phyloP scores from a whole-genome alignment of 805 yeast species.

The Candida nitratophila region DNA sequence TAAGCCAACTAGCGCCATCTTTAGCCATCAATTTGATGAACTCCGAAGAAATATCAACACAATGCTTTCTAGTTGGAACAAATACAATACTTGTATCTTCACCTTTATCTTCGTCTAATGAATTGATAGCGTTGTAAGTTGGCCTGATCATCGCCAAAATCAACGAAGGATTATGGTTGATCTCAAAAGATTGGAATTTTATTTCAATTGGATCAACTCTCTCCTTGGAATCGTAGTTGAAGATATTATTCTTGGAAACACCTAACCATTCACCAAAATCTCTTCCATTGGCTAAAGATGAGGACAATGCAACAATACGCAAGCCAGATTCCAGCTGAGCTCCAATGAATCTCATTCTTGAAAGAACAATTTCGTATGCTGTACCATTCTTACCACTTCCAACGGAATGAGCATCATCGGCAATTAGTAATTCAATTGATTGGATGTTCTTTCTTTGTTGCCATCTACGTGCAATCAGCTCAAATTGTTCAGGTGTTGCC shows the following conservation, averaged over 20 bases:
- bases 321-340: slow-evolving; percentile 51
- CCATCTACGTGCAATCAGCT: slow-evolving; percentile 73
- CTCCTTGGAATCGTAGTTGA: slow-evolving; percentile 63
- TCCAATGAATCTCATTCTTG: slow-evolving; percentile 66
- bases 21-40: slow-evolving; percentile 28
- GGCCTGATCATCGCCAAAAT: slow-evolving; percentile 45
- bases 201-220: slow-evolving; percentile 52
- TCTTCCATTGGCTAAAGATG: slow-evolving; percentile 64
- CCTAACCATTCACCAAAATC: slow-evolving; percentile 89
- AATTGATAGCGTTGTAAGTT: slow-evolving; percentile 34
- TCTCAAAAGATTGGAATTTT: slow-evolving; percentile 42
- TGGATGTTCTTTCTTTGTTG: slow-evolving; percentile 66
- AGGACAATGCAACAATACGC: slow-evolving; percentile 64
- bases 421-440: slow-evolving; percentile 57
- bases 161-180: slow-evolving; percentile 45
- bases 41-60: slow-evolving; percentile 45
- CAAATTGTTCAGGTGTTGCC: slow-evolving; percentile 78
- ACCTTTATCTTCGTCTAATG: slow-evolving; percentile 20
- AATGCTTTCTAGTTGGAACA: slow-evolving; percentile 47
- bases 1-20: slow-evolving; percentile 33
- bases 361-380: slow-evolving; percentile 59
- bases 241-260: slow-evolving; percentile 49
- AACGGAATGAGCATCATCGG: slow-evolving; percentile 65
- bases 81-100: slow-evolving; percentile 41
- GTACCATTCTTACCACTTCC: slow-evolving; percentile 54